Evolutionary conservation across 2,329 filamentous ascomycete species (phyloP), one percentile per base, ranked within the genome.

Genomic region (Trichophaea hybrida): DNA sequence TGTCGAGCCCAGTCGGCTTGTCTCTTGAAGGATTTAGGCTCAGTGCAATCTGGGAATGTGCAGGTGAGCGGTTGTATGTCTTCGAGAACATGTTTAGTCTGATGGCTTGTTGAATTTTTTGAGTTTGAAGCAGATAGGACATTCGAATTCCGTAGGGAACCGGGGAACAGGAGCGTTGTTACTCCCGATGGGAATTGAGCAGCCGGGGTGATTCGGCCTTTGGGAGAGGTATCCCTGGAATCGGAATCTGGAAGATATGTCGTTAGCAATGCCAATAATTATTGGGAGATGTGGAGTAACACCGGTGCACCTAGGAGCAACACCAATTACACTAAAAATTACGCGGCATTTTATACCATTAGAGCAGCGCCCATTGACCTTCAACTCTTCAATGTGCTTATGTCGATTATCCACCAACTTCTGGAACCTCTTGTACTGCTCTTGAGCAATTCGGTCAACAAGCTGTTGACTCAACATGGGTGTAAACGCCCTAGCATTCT

Each of bases 1-100:
- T 96, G 90, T 35, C 90, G 81, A 24, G 95, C 67, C 90, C 90
- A 96, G 70, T 96, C 90, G 13, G 90, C 90, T 73, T 95, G 95
- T 52, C 89, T 81, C 73, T 95, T 95, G 76, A 95, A 96, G 37
- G 88, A 89, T 72, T 94, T 94, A 15, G 86, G 83, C 52, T 94
- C 88, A 6, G 80, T 79, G 70, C 90, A 95, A 55, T 81, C 78
- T 1, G 85, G 82, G 75, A 91, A 95, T 0, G 89, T 95, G 72
- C 90, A 96, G 2, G 88, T 94, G 67, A 95, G 95, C 0, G 90
- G 90, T 70, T 93, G 86, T 0, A 95, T 82, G 70, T 96, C 90
- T 72, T 95, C 90, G 67, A 94, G 88, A 0, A 96, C 87, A 69
- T 96, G 90, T 71, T 96, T 95, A 96, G 72, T 96, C 90, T 0